A percentile compares a stretch with the other conserved stretches of the same genome.
Evolutionary conservation across 2,329 filamentous ascomycete genomes (phyloP).

Genomic region (Epichloe bromicola): DNA sequence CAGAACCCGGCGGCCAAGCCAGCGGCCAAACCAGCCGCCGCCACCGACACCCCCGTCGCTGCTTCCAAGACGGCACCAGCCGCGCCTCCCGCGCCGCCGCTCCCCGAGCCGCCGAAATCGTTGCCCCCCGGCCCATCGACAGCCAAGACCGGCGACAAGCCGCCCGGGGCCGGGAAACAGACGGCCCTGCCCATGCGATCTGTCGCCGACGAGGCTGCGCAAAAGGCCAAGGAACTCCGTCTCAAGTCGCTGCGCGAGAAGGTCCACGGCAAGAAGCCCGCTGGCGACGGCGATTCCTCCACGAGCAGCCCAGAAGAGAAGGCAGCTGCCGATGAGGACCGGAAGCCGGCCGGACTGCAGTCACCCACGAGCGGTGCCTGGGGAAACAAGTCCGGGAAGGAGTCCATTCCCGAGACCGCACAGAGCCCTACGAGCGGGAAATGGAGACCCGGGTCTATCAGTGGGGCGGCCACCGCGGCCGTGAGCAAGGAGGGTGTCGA

Average conservation of each 20-base stretch:
- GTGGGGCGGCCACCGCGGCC: constrained; percentile 10
- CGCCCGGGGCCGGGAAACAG: constrained; percentile 10
- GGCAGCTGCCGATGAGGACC: constrained; percentile 6
- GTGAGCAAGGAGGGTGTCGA: constrained; percentile 26
- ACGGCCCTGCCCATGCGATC: constrained; percentile 33
- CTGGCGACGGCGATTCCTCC: constrained; percentile 7
- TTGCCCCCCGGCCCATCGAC: constrained; percentile 8
- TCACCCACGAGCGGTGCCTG: constrained; percentile 6
- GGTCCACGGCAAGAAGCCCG: constrained; percentile 34
- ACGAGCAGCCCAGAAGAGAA: constrained; percentile 3
- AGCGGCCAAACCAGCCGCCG: constrained; percentile 14
- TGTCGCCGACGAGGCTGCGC: constrained; percentile 51
- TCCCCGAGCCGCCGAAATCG: constrained; percentile 13
- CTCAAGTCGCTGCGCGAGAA: constrained; percentile 41
- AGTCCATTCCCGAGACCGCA: constrained; percentile 7
- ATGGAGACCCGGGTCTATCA: constrained; percentile 4
- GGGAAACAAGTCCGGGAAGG: background rate
- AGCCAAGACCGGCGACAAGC: constrained; percentile 13
- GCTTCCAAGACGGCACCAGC: constrained; percentile 10
- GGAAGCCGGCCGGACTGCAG: constrained; percentile 17
- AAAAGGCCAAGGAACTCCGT: constrained; percentile 48
- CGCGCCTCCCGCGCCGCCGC: constrained; percentile 7
- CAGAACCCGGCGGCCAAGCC: constrained; percentile 12
- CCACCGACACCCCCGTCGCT: constrained; percentile 7
- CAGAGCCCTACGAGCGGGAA: constrained; percentile 8